Base-by-base conservation (phyloP, 1,139 yeast genomes). In the Sugiyamaella xylanicola region DNA sequence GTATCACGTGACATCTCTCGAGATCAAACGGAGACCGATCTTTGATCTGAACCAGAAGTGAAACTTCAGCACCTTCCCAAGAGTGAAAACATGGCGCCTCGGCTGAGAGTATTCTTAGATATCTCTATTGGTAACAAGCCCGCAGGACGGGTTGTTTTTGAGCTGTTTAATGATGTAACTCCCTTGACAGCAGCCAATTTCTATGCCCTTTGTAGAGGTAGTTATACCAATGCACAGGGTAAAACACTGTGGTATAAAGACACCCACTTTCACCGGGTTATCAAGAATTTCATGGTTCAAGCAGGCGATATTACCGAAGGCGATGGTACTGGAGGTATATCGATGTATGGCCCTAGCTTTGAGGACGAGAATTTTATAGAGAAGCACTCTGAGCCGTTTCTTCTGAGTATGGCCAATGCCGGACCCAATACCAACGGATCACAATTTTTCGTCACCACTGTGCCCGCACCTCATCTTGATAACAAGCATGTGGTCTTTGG, bases 401-500 rank as follows among this genome's bases (percentile, higher is more conserved):
- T 92, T 65, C 80, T 93, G 66, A 88, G 96, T 17, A 93, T 93
- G 98, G 98, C 98, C 59, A 92, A 91, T 71, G 89, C 96, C 4
- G 98, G 98, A 11, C 92, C 96, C 55, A 84, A 87, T 71, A 92
- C 98, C 59, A 93, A 93, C 70, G 98, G 98, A 1, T 90, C 97
- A 0, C 98, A 93, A 72, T 92, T 91, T 68, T 93, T 93, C 72
- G 85, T 93, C 66, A 82, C 86, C 53, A 86, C 93, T n/a, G 89
- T 82, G 3, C 82, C 87, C 50, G 85, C 93, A 20, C 89, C 93
- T 7, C 93, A 87, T 70, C 79, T 92, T 64, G 93, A 93, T 70
- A 95, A 95, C 47, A 92, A 93, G 73, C 99, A 95, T 72, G 98
- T 92, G 55, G 97, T 93, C 7, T 95, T 93, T 71, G 99, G 99